These are phyloP conservation scores for Mallotus repandus DNA, from an alignment of 441 rosid genomes.

Conservation along the genomic window DNA sequence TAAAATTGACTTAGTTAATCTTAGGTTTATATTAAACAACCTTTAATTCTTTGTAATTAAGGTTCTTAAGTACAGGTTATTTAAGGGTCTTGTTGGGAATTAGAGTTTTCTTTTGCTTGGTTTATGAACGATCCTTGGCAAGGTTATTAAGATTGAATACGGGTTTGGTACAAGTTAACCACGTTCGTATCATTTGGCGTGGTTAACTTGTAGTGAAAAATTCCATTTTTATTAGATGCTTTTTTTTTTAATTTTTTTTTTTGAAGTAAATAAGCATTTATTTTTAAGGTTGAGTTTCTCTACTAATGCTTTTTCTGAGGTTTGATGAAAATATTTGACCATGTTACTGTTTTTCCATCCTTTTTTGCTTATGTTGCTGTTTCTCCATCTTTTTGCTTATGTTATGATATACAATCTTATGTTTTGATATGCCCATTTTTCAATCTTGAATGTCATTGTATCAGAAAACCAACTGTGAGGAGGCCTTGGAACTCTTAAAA, in stretches of 20 bases:
- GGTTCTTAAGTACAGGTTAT: no score
- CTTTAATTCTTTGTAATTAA: no score
- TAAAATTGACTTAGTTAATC: no score
- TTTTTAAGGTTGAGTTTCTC: not conserved
- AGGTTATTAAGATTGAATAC: no score
- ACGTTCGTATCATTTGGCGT: no score
- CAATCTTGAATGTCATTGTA: conserved; percentile 18
- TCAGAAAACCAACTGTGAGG: conserved; percentile 67
- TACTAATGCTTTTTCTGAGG: not conserved
- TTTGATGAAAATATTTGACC: not conserved
- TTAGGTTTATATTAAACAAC: no score
- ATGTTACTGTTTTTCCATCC: not conserved
- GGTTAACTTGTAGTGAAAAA: no score
- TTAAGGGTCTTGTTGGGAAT: no score
- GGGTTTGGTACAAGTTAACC: no score
- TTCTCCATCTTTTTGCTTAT: not conserved
- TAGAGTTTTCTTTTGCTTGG: no score
- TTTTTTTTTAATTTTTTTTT: not conserved
- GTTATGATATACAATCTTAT: not conserved
- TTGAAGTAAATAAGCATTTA: not conserved
- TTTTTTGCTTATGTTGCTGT: not conserved
- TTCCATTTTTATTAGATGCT: not conserved
- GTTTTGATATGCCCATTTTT: conserved; percentile 11
- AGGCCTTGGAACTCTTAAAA: conserved; percentile 76
- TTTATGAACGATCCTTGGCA: no score